Conservation (phyloP, 2,329 filamentous ascomycete species). For the Scortechinia acanthostroma region DNA sequence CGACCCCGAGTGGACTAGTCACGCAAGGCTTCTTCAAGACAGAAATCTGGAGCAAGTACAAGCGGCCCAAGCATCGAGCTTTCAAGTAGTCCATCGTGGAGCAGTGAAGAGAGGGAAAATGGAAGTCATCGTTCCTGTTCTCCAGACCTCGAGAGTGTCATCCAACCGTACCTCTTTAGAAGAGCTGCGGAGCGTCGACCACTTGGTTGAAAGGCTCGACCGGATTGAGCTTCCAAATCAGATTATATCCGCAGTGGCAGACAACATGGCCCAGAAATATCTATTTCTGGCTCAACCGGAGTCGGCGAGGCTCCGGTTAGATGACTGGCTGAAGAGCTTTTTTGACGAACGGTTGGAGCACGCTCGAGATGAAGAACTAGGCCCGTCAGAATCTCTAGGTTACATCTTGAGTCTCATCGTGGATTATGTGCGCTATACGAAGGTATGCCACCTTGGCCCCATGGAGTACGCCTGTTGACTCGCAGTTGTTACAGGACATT, state of each 20-base stretch:
- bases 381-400: conserved; percentile 10
- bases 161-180: conserved; percentile 33
- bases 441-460: background rate
- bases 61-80: conserved; percentile 21
- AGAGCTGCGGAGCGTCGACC: conserved; percentile 35
- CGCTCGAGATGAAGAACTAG: conserved; percentile 14
- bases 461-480: background rate
- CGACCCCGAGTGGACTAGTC: conserved; percentile 38
- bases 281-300: conserved; percentile 29
- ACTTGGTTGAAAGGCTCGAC: conserved; percentile 40
- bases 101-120: conserved; percentile 32
- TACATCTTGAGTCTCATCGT: background rate
- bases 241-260: conserved; percentile 36
- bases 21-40: conserved; percentile 32
- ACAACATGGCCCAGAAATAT: conserved; percentile 41
- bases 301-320: conserved; percentile 19
- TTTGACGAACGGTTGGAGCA: conserved; percentile 23
- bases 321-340: conserved; percentile 28
- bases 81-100: conserved; percentile 34
- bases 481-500: background rate
- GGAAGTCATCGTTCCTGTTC: conserved; percentile 33
- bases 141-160: conserved; percentile 39
- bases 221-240: conserved; percentile 42
- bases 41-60: conserved; percentile 17
- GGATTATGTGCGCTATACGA: background rate